Percentiles rank a stretch among this genome's conserved stretches.
Conservation (phyloP, 345 rosid species). For the Corchorus olitorius region DNA sequence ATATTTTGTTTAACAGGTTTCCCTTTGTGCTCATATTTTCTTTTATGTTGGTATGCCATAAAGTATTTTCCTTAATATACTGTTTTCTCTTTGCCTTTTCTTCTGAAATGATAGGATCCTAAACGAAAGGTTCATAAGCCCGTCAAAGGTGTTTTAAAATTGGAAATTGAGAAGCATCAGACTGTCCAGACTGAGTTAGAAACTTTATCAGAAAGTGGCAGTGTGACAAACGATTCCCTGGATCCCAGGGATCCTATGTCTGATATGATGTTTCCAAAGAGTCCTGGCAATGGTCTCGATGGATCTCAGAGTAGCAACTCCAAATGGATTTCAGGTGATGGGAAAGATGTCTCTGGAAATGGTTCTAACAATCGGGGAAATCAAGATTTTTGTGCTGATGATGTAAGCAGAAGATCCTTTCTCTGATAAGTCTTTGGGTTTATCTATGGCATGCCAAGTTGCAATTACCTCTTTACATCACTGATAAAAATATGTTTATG, state of each 20-base stretch:
- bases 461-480: conserved; percentile 8
- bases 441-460: neutral
- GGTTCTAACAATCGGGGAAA: conserved; percentile 53
- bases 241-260: conserved; percentile 64
- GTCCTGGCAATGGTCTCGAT: conserved; percentile 72
- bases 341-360: conserved; percentile 67
- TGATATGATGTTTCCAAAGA: conserved; percentile 57
- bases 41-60: neutral
- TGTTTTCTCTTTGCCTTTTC: conserved; percentile 20
- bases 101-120: conserved; percentile 64
- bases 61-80: conserved; percentile 2
- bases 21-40: neutral
- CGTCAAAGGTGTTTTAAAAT: conserved; percentile 82
- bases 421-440: neutral
- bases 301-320: conserved; percentile 60
- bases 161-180: conserved; percentile 95
- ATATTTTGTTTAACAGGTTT: neutral
- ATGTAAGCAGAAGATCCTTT: conserved; percentile 51
- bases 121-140: conserved; percentile 93
- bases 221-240: conserved; percentile 78
- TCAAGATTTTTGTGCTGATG: conserved; percentile 53
- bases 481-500: neutral
- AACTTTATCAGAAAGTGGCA: conserved; percentile 83
- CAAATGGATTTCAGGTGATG: conserved; percentile 54
- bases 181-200: conserved; percentile 67